Evolutionary conservation across 169 alveolate genomes (phyloP).

Genomic region (Babesia divergens): DNA sequence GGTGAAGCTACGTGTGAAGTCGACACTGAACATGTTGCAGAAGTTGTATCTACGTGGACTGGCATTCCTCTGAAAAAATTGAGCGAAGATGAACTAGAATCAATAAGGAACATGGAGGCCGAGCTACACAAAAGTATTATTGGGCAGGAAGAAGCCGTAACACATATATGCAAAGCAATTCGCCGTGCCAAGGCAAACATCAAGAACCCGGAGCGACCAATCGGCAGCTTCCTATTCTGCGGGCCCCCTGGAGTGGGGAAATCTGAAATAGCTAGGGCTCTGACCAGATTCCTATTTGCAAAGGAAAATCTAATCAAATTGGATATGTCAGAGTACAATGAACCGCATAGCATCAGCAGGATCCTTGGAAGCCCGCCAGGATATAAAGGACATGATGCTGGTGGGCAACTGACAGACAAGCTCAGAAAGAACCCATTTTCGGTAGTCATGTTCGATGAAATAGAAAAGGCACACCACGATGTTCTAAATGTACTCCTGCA

Average conservation of each 20-base stretch:
- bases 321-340: conserved; percentile 90
- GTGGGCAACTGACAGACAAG: conserved; percentile 82
- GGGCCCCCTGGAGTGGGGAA: conserved; percentile 90
- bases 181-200: conserved; percentile 77
- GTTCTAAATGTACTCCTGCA: conserved; percentile 76
- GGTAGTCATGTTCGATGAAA: conserved; percentile 84
- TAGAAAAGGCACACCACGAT: conserved; percentile 87
- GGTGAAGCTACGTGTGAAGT: conserved; percentile 18
- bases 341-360: conserved; percentile 83
- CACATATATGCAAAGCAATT: conserved; percentile 68
- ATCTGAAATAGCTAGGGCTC: conserved; percentile 85
- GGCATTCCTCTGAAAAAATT: conserved; percentile 55
- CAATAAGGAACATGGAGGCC: conserved; percentile 59
- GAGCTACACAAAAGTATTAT: conserved; percentile 68
- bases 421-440: conserved; percentile 60
- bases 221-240: conserved; percentile 82
- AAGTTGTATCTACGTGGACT: conserved; percentile 58
- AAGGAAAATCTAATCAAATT: conserved; percentile 75
- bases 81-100: conserved; percentile 45
- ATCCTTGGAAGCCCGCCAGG: conserved; percentile 91
- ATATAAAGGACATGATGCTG: conserved; percentile 85
- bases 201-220: conserved; percentile 84
- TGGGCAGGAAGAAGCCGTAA: conserved; percentile 75
- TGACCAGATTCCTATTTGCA: conserved; percentile 80
- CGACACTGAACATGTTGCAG: conserved; percentile 54